Evolutionary conservation across 805 yeast species (phyloP), one percentile per base, ranked within the genome.

Genomic region (Hermanozyma aechmeae): DNA sequence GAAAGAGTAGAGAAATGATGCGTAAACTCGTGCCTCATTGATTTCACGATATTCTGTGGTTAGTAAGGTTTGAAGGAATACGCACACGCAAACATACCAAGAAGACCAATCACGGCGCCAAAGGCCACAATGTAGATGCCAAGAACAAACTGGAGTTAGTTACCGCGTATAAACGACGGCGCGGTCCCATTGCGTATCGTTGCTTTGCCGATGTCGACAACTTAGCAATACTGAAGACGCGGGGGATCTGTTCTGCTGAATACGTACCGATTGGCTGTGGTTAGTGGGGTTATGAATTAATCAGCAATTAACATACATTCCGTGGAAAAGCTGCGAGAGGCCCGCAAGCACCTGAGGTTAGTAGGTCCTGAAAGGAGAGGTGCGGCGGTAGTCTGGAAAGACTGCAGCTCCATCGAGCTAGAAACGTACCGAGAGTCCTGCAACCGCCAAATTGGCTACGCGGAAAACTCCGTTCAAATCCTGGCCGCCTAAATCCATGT

Each of bases 1-100:
- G 40, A 77, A 78, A 16, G 81, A 74, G 46, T 74, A 78, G 40
- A 77, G 64, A 35, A 79, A 77, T 3, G 83, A 76, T 6, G 75
- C 81, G 43, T 73, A 80, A 5, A 71, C 63, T 40, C 72, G 66
- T n/a, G 80, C 68, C 36, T 73, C 71, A 4, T 79, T 67, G 12
- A 84, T 76, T 10, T 65, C 67, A 18, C 52, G 52, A 47, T 71
- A 70, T 45, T 71, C 78, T 51, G 48, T 3, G 9, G 47, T 40
- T 45, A 42, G 46, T 39, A 33, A 21, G 23, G 9, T 22, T 22
- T 13, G 8, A 6, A 7, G 13, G 6, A 8, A 6, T 22, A 8
- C 11, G 7, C 24, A n/a, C 7, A 10, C 13, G 7, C 24, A 8
- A 15, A 58, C 68, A 17, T 53, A 61, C 68, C 69, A 33, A 73